Evolutionary conservation across 2,329 filamentous ascomycete genomes (phyloP).

Genomic region (Fusarium ramigenum): DNA sequence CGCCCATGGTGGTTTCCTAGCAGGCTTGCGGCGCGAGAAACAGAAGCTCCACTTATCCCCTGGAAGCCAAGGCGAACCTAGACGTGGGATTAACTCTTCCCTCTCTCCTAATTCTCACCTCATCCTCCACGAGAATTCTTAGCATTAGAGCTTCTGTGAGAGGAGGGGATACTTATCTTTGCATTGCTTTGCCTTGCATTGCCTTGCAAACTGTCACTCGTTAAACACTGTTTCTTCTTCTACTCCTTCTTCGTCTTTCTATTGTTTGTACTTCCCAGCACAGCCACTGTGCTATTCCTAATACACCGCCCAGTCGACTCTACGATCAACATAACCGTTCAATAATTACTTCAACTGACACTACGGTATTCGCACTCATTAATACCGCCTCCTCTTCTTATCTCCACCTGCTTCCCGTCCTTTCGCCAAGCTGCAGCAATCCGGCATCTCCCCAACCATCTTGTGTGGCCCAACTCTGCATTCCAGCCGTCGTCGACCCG

Average conservation of each 20-base stretch:
- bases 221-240: conserved; percentile 23
- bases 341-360: conserved; percentile 25
- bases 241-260: conserved; percentile 14
- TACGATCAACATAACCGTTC: conserved; percentile 18
- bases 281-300: conserved; percentile 19
- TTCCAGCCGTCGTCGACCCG: conserved; percentile 38
- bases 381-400: conserved; percentile 30
- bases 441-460: conserved; percentile 13
- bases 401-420: conserved; percentile 9
- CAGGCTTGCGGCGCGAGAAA: conserved; percentile 2
- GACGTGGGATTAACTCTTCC: conserved; percentile 15
- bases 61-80: conserved; percentile 17
- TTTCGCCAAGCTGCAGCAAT: conserved; percentile 10
- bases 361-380: conserved; percentile 34
- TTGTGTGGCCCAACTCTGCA: conserved; percentile 27
- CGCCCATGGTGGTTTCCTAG: not conserved
- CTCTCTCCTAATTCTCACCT: conserved; percentile 38
- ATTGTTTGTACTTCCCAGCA: conserved; percentile 24
- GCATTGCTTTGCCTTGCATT: conserved; percentile 1
- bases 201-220: conserved; percentile 34
- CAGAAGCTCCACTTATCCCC: conserved; percentile 24
- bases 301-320: conserved; percentile 33
- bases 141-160: conserved; percentile 16
- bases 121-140: conserved; percentile 41
- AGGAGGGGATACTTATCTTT: conserved; percentile 41